Percentiles rank a stretch among this genome's conserved stretches.
These are phyloP conservation scores for Scytalidium lignicola DNA, from an alignment of 2,329 filamentous ascomycete species.

Conservation along the genomic window DNA sequence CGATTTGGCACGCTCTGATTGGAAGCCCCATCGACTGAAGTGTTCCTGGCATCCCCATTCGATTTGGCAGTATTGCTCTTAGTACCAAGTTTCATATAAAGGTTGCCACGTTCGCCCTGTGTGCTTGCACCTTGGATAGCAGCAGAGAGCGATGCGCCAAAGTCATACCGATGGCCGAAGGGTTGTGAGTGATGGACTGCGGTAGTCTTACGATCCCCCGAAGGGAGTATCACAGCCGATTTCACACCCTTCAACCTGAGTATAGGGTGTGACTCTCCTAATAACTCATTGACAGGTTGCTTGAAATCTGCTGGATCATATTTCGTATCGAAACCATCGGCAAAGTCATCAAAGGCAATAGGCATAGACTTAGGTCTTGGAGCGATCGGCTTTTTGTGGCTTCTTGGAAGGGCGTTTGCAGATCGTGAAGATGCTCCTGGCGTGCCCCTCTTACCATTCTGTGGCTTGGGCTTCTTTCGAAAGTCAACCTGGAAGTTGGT, in stretches of 20 bases:
- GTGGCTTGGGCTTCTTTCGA: constrained; percentile 66
- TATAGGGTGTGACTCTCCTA: constrained; percentile 53
- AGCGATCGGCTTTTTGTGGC: constrained; percentile 52
- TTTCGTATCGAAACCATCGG: constrained; percentile 43
- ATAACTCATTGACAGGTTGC: constrained; percentile 55
- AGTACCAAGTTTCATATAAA: constrained; percentile 36
- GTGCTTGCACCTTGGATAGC: constrained; percentile 69
- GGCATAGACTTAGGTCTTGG: constrained; percentile 45
- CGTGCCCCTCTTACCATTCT: constrained; percentile 50
- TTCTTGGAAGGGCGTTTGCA: constrained; percentile 57
- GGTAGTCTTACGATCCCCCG: constrained; percentile 32
- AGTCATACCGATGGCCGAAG: constrained; percentile 93
- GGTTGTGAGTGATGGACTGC: constrained; percentile 60
- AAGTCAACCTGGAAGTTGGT: constrained; percentile 96
- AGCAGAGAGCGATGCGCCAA: constrained; percentile 82
- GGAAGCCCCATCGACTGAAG: too few species aligned
- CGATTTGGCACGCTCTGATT: constrained; percentile 18
- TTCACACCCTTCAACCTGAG: constrained; percentile 68
- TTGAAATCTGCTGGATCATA: constrained; percentile 48
- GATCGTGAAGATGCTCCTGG: constrained; percentile 47
- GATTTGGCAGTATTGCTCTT: constrained; percentile 16
- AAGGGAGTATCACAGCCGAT: constrained; percentile 50
- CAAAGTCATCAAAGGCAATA: constrained; percentile 65
- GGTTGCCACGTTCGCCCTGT: constrained; percentile 51
- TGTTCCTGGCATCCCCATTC: constrained; percentile 12